Evolutionary conservation across 192 early-diverging fungal genomes (phyloP).

Genomic region (Glomus cerebriforme): DNA sequence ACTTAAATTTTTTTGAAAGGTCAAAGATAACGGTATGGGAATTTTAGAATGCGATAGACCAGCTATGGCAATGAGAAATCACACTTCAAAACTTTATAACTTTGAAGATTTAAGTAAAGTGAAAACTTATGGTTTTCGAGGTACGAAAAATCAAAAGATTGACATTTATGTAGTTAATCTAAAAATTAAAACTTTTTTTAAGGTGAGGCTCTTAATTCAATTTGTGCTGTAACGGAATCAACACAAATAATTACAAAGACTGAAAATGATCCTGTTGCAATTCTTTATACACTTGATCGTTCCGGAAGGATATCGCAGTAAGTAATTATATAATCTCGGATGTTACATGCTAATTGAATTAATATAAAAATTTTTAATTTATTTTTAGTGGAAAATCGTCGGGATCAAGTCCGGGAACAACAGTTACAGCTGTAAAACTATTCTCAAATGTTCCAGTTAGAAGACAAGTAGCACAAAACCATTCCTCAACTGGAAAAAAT

Average conservation of each 20-base stretch:
- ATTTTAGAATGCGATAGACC: constrained; percentile 39
- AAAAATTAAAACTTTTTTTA: no score
- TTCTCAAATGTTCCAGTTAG: constrained; percentile 45
- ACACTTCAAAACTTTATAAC: constrained; percentile 41
- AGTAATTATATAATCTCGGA: background rate
- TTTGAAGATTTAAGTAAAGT: constrained; percentile 40
- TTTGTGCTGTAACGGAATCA: constrained; percentile 38
- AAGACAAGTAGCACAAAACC: constrained; percentile 42
- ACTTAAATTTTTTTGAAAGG: constrained; percentile 4
- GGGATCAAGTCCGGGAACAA: constrained; percentile 34
- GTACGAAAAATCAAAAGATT: background rate
- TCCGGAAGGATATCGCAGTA: constrained; percentile 38
- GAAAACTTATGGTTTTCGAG: constrained; percentile 44
- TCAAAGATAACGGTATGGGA: constrained; percentile 45
- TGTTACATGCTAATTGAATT: background rate
- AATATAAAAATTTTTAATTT: background rate
- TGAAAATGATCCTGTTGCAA: constrained; percentile 36
- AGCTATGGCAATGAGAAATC: constrained; percentile 39
- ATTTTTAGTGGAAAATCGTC: background rate
- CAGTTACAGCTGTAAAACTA: constrained; percentile 33
- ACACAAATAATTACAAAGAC: constrained; percentile 40
- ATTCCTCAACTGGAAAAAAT: constrained; percentile 25
- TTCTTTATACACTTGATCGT: constrained; percentile 36
- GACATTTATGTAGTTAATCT: no score
- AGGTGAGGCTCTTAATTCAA: constrained; percentile 46